Conservation (phyloP, 106 monocot species). For the Chionographis japonica region DNA sequence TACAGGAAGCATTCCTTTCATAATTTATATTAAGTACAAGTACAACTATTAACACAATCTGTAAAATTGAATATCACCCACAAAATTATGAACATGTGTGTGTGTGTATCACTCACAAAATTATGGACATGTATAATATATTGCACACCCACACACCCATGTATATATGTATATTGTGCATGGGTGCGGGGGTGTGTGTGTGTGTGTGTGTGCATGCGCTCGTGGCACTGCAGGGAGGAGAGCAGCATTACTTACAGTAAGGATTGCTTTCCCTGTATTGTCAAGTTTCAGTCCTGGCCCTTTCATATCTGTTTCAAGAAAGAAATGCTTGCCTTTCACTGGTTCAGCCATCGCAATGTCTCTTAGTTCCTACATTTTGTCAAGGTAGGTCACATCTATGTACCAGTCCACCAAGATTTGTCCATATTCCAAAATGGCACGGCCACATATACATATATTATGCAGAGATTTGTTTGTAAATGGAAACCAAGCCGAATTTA, state of each 20-base stretch:
- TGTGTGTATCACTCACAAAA: no score
- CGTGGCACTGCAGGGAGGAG: background rate
- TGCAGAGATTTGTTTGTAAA: background rate
- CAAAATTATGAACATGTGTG: no score
- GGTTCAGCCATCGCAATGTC: slow-evolving; percentile 59
- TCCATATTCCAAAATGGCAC: background rate
- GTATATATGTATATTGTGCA: no score
- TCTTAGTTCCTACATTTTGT: slow-evolving; percentile 70
- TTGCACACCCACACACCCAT: no score
- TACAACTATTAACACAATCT: no score
- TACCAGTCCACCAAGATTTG: background rate
- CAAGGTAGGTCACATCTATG: background rate
- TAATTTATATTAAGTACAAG: no score
- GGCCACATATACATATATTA: background rate
- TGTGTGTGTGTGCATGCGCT: no score
- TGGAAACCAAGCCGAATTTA: background rate
- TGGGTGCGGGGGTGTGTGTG: no score
- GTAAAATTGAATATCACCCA: no score
- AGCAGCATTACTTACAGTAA: slow-evolving; percentile 55
- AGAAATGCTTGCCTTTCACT: slow-evolving; percentile 79
- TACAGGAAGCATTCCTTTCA: no score
- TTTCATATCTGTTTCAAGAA: slow-evolving; percentile 92
- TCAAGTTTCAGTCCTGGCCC: slow-evolving; percentile 93
- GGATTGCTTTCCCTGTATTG: slow-evolving; percentile 85
- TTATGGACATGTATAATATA: no score